Base-by-base conservation (phyloP, 106 monocot species). In the Triglochin maritima region DNA sequence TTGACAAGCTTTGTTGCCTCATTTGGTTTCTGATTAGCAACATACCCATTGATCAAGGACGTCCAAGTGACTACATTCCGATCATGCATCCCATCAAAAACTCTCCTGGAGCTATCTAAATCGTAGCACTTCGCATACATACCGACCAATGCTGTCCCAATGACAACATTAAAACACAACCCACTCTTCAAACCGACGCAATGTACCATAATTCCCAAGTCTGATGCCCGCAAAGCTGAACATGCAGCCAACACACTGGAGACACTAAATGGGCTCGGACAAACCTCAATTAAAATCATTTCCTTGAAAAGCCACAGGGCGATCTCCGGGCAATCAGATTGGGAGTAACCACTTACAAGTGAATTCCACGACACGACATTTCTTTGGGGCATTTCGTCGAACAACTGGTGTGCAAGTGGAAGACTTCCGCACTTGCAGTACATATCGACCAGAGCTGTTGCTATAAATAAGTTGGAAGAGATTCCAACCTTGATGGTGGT, bases 61-160 rank as follows among this genome's bases (percentile, higher is more conserved):
- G 77, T 80, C 77, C 81, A 84, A 53, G 84, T 84, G 41, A 82
- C 64, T 60, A 82, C 72, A 72, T 84, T 88, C 52, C 75, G 64
- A 44, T 84, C 80, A 4, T 3, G 52, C 88, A 84, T 80, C 14
- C 75, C 79, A 62, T 80, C 82, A 50, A 88, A 84, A 66, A 78
- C 47, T 43, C 63, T 80, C 74, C 66, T 71, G 3, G 88, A 72
- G 9, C 42, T n/a, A 15, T 29, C 29, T 68, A 77, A 44, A 50
- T 71, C 9, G 41, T 9, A 17, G 17, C 81, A 87, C 46, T 84
- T 84, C 0, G 70, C 57, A 52, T 79, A 87, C 76, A 81, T 69
- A 59, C 81, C 74, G n/a, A 84, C 72, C 64, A 79, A 56, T 13
- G 79, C 69, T 17, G 81, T 81, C 9, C 76, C 79, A 17, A 81